Percentiles rank a stretch among this genome's conserved stretches.
phyloP scores from a whole-genome alignment of 2,329 filamentous ascomycete species.

The Metarhizium brunneum region DNA sequence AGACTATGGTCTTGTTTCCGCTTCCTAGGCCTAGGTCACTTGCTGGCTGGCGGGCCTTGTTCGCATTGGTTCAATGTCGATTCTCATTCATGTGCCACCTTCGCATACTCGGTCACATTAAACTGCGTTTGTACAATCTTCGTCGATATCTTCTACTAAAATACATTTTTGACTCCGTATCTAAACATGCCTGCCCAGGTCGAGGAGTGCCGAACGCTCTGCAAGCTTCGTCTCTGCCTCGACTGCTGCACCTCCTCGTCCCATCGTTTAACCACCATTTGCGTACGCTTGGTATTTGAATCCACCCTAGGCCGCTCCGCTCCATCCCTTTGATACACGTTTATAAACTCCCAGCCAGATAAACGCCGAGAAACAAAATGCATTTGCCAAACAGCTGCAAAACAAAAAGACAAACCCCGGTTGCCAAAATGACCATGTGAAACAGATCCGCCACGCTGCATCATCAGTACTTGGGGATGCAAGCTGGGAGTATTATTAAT shows the following conservation, averaged over 20 bases:
- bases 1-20: too few relatives aligned
- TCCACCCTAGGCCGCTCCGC: conserved; percentile 10
- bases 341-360: conserved; percentile 9
- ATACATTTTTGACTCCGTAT: conserved; percentile 27
- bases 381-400: conserved; percentile 10
- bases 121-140: conserved; percentile 2
- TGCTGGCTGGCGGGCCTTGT: too few relatives aligned
- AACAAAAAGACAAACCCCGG: not conserved
- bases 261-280: conserved; percentile 3
- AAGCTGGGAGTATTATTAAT: not conserved
- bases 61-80: too few relatives aligned
- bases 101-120: not conserved
- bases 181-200: conserved; percentile 20
- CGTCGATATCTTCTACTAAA: conserved; percentile 29
- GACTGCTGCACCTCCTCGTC: conserved; percentile 1
- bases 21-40: too few relatives aligned
- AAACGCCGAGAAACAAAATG: conserved; percentile 15
- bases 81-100: not conserved
- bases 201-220: not conserved
- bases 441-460: not conserved
- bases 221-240: not conserved
- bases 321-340: conserved; percentile 13
- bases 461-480: not conserved
- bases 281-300: conserved; percentile 18
- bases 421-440: not conserved